Evolutionary conservation across 495 filamentous ascomycete genomes (phyloP).

Genomic region (Amniculicola lignicola): DNA sequence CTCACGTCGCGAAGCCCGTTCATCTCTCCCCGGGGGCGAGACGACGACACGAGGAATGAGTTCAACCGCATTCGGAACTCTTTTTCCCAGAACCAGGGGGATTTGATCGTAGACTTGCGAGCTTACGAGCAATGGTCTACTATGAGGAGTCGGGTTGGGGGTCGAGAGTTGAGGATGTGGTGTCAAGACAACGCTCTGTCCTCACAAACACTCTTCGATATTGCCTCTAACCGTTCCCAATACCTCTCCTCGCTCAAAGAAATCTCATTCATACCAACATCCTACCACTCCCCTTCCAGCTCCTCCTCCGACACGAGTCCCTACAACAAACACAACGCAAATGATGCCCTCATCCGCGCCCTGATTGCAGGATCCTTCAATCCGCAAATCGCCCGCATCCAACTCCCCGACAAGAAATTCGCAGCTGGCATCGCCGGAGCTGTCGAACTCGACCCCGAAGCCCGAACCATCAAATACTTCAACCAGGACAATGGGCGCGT

Average conservation of each 20-base stretch:
- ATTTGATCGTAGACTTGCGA: conserved; percentile 78
- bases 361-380: conserved; percentile 88
- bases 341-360: conserved; percentile 67
- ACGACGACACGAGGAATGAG: conserved; percentile 72
- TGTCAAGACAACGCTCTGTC: conserved; percentile 89
- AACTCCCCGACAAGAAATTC: conserved; percentile 93
- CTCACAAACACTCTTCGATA: conserved; percentile 76
- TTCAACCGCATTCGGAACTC: conserved; percentile 69
- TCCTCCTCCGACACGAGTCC: conserved; percentile 12
- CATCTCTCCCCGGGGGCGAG: conserved; percentile 55
- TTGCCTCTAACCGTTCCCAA: conserved; percentile 78
- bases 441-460: conserved; percentile 89
- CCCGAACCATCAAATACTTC: conserved; percentile 86
- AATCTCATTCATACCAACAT: conserved; percentile 67
- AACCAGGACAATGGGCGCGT: conserved; percentile 81
- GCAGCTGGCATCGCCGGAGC: conserved; percentile 77
- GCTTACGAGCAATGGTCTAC: conserved; percentile 80
- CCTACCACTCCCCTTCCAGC: conserved; percentile 39
- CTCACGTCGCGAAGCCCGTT: conserved; percentile 84
- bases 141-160: conserved; percentile 51
- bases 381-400: conserved; percentile 86
- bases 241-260: conserved; percentile 84
- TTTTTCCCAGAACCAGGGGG: conserved; percentile 77
- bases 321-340: conserved; percentile 50
- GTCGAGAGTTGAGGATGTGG: conserved; percentile 66